Evolutionary conservation across 140 eudicot species (phyloP), one percentile per base, ranked within the genome.

Genomic region (Ambrosia hybrid): DNA sequence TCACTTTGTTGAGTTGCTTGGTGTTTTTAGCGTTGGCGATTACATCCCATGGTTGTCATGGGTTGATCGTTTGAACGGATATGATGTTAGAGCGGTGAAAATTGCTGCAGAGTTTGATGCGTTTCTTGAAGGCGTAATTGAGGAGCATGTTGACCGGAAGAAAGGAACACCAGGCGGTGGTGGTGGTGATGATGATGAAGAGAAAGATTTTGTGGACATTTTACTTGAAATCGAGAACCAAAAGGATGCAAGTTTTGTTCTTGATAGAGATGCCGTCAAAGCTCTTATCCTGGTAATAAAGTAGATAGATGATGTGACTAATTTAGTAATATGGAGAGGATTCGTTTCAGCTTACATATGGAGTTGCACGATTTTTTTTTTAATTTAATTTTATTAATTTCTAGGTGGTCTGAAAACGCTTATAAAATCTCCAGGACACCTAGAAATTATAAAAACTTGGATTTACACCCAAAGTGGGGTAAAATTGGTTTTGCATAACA

Each of bases 21-120:
- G 61, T 3, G 9, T 16, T 3, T 67, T 76, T 12, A 41, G 74
- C 4, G 53, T 76, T 11, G 80, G 74, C 3, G 57, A 7, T 30
- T 76, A 4, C 56, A 76, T 76, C 46, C 74, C 80, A 0, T 67
- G 80, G 80, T 57, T 76, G 62, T 57, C 80, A 0, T 76, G 68
- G 68, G 12, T 76, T 0, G 80, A 76, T 48, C 52, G 74, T 6
- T 4, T 76, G 9, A 76, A 41, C 55, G 55, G 55, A 9, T 11
- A 4, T 4, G 48, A 41, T 5, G 9, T 0, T 8, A 41, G 48
- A 41, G 9, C 48, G 48, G 9, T 4, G 48, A 41, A 3, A 8
- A 26, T 57, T 11, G 72, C 68, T 33, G 67, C 57, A 59, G 70
- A 76, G 15, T 8, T 68, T 5, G 80, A 76, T 48, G 33, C 16